These are phyloP conservation scores for Paramecium pentaurelia DNA, from an alignment of 73 alveolate genomes.

Conservation along the genomic window DNA sequence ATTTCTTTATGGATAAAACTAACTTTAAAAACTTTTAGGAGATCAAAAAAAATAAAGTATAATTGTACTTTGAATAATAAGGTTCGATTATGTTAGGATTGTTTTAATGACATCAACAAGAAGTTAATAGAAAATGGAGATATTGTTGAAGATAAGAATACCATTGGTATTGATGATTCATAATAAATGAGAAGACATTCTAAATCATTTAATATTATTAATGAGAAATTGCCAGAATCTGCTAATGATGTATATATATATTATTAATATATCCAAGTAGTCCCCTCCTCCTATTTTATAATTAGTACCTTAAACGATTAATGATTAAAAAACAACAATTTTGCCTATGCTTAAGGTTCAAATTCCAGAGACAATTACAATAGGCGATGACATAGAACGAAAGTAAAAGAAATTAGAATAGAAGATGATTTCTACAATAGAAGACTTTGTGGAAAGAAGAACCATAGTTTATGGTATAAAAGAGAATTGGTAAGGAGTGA, in stretches of 20 bases:
- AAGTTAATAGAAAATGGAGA: background rate
- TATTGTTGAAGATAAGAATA: background rate
- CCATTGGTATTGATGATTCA: background rate
- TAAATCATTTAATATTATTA: background rate
- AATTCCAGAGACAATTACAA: background rate
- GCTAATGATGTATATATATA: background rate
- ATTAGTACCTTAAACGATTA: background rate
- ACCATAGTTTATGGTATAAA: background rate
- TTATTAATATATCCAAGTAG: background rate
- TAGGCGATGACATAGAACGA: background rate
- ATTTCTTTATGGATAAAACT: background rate
- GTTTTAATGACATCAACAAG: background rate
- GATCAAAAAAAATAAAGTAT: background rate
- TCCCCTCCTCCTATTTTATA: background rate
- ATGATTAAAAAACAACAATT: background rate
- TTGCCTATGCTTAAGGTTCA: background rate
- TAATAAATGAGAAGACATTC: background rate
- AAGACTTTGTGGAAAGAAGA: background rate
- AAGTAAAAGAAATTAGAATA: background rate
- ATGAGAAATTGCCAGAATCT: constrained; percentile 23
- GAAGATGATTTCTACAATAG: background rate
- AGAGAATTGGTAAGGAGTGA: background rate
- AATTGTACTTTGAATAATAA: background rate
- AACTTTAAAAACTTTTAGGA: background rate
- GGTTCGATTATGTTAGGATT: constrained; percentile 23